Evolutionary conservation across 345 rosid species (phyloP).

Genomic region (Odontarrhena argentea): DNA sequence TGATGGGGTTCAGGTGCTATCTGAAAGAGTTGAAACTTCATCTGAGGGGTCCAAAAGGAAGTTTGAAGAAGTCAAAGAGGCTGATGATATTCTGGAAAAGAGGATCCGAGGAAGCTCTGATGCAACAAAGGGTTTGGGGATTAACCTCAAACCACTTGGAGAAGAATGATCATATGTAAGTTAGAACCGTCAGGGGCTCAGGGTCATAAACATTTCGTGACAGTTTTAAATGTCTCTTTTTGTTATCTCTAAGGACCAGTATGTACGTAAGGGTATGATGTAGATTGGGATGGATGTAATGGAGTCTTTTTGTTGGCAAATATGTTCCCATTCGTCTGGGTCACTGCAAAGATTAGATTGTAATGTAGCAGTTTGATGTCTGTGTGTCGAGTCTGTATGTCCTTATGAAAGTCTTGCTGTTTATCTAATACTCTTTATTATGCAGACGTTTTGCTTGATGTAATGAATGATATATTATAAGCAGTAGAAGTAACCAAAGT

Average conservation of each 20-base stretch:
- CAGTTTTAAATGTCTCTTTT: conserved; percentile 6
- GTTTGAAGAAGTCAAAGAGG: conserved; percentile 9
- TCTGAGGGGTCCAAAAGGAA: conserved; percentile 24
- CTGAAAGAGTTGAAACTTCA: conserved; percentile 5
- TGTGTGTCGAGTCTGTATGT: not conserved
- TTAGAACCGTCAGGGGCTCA: conserved; percentile 11
- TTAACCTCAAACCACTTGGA: not conserved
- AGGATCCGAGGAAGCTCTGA: conserved; percentile 4
- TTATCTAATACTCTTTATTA: not conserved
- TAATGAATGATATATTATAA: not conserved
- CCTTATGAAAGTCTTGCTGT: conserved; percentile 14
- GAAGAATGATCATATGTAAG: conserved; percentile 1
- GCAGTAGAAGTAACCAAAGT: not conserved
- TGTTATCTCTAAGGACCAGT: not conserved
- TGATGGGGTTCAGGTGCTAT: conserved; percentile 6
- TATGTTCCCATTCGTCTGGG: not conserved
- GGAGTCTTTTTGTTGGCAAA: not conserved
- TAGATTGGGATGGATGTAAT: not conserved
- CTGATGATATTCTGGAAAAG: not conserved
- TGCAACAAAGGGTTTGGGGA: not conserved
- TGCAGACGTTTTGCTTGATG: not conserved
- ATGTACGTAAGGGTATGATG: not conserved
- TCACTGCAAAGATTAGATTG: too few relatives aligned
- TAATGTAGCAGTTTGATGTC: not conserved
- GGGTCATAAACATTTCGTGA: not conserved